phyloP scores from a whole-genome alignment of 768 basidiomycete species.

The Lactarius vividus region DNA sequence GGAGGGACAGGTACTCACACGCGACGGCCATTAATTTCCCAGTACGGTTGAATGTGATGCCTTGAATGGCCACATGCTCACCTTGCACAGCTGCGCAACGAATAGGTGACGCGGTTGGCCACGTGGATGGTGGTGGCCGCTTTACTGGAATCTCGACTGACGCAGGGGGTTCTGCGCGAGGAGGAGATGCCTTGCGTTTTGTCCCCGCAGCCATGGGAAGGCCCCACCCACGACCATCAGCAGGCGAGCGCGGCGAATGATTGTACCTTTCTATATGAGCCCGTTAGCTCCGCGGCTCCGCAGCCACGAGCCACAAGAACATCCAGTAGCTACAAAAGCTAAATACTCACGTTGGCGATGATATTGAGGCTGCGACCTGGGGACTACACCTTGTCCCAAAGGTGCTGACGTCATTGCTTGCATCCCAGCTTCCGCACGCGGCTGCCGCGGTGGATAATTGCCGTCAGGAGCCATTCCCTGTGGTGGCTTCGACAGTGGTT shows the following conservation, averaged over 20 bases:
- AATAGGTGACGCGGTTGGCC: constrained; percentile 48
- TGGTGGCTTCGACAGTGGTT: constrained; percentile 1
- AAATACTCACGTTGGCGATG: constrained; percentile 20
- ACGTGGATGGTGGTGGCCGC: constrained; percentile 40
- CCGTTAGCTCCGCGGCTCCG: constrained; percentile 7
- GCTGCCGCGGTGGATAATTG: constrained; percentile 18
- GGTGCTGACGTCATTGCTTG: constrained; percentile 1
- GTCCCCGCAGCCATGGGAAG: constrained; percentile 11
- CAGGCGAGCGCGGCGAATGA: not conserved
- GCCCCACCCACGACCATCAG: constrained; percentile 15
- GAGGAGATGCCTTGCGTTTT: constrained; percentile 26
- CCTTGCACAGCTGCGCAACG: constrained; percentile 43
- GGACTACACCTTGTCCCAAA: not conserved
- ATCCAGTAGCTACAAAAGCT: not conserved
- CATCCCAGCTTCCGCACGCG: constrained; percentile 11
- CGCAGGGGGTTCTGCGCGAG: constrained; percentile 10
- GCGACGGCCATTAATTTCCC: constrained; percentile 55
- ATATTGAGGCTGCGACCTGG: constrained; percentile 7
- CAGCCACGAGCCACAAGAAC: not conserved
- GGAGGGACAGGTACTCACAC: constrained; percentile 42
- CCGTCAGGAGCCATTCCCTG: constrained; percentile 4
- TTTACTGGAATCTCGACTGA: constrained; percentile 22
- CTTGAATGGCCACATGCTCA: constrained; percentile 46
- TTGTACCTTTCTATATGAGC: constrained; percentile 6
- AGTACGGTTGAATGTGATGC: constrained; percentile 51